Evolutionary conservation across 2,329 filamentous ascomycete species (phyloP).

Genomic region (Colletotrichum sansevieriae): DNA sequence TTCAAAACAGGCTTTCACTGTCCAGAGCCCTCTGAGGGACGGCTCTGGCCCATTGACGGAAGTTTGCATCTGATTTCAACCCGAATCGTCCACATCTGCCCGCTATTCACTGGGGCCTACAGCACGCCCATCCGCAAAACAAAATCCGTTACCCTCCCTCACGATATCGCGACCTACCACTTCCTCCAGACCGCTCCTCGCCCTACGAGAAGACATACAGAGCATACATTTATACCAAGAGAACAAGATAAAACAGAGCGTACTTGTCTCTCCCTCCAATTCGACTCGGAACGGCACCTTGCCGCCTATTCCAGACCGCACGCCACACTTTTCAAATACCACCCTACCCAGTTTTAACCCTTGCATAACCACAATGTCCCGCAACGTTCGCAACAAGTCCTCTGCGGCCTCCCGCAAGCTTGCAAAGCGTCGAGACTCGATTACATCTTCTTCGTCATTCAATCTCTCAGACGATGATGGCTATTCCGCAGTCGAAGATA

Average conservation of each 20-base stretch:
- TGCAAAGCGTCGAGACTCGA: conserved; percentile 63
- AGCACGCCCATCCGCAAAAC: conserved; percentile 30
- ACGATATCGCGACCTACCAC: conserved; percentile 13
- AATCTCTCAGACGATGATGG: conserved; percentile 76
- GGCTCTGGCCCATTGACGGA: conserved; percentile 52
- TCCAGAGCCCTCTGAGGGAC: conserved; percentile 51
- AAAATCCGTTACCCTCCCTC: conserved; percentile 17
- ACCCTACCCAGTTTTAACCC: conserved; percentile 19
- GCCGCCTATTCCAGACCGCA: conserved; percentile 22
- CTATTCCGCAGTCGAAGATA: conserved; percentile 82
- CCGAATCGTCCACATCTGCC: conserved; percentile 30
- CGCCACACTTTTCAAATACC: conserved; percentile 44
- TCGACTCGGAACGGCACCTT: conserved; percentile 5
- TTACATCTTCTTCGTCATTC: conserved; percentile 68
- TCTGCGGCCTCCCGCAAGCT: conserved; percentile 59
- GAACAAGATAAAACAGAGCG: background rate
- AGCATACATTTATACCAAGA: background rate
- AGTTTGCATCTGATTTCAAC: conserved; percentile 54
- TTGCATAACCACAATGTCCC: conserved; percentile 58
- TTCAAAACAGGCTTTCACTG: conserved; percentile 68
- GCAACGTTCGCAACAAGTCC: conserved; percentile 65
- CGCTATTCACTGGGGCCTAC: conserved; percentile 32
- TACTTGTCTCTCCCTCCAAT: background rate
- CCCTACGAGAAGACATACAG: background rate
- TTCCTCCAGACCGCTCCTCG: background rate